Percentiles rank a stretch among this genome's conserved stretches.
Evolutionary conservation across 129 eudicot genomes (phyloP).

Genomic region (Arctium minus): DNA sequence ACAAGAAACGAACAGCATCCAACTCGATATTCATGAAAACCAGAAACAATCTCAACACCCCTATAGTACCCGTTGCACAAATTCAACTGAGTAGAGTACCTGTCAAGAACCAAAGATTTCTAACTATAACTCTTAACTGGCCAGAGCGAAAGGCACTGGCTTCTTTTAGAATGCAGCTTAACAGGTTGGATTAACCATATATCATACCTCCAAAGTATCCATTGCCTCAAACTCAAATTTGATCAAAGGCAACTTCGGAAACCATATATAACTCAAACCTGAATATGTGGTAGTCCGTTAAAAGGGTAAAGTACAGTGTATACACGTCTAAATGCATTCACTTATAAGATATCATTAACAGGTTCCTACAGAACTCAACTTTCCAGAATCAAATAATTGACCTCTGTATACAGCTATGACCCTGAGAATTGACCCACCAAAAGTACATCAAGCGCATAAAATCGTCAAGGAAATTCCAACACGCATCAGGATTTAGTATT

Average conservation of each 20-base stretch:
- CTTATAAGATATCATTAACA: background rate
- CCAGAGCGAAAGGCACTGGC: background rate
- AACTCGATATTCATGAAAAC: background rate
- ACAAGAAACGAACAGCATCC: background rate
- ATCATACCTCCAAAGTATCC: background rate
- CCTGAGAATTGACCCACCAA: background rate
- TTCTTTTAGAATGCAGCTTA: background rate
- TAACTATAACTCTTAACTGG: background rate
- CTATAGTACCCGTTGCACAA: background rate
- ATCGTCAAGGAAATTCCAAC: background rate
- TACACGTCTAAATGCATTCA: background rate
- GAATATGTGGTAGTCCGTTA: background rate
- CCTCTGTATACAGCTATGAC: background rate
- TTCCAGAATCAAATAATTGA: background rate
- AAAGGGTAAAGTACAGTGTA: background rate
- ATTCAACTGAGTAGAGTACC: background rate
- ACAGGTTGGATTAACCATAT: background rate
- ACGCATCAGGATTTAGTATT: background rate
- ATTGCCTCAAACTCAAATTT: too few relatives aligned
- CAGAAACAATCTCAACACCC: background rate
- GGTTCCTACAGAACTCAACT: background rate
- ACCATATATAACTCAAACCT: background rate
- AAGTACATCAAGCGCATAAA: background rate
- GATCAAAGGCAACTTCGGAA: background rate
- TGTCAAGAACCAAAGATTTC: background rate